phyloP scores from a whole-genome alignment of 176 grass and related monocot genomes.

The Eleusine coracana region DNA sequence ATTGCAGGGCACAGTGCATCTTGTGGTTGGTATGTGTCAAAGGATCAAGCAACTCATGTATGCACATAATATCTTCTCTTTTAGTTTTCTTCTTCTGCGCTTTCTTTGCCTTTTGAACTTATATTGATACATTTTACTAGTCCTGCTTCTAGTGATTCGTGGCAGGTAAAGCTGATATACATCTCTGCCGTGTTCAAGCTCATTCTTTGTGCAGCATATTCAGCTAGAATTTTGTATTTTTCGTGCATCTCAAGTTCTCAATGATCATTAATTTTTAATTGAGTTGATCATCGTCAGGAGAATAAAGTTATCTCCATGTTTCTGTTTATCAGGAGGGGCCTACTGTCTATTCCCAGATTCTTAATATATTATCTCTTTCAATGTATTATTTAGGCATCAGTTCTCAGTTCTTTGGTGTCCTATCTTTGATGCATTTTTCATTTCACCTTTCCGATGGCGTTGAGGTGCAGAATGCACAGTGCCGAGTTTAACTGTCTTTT shows the following conservation, averaged over 20 bases:
- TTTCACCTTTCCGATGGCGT: background rate
- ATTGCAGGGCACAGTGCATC: slow-evolving; percentile 52
- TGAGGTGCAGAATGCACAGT: background rate
- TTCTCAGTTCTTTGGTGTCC: too few species aligned
- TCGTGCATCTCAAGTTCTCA: background rate
- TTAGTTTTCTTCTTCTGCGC: background rate
- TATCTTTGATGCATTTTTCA: background rate
- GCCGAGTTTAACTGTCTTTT: slow-evolving; percentile 44
- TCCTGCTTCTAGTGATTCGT: slow-evolving; percentile 69
- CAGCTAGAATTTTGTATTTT: background rate
- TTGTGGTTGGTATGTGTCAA: slow-evolving; percentile 61
- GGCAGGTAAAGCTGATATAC: slow-evolving; percentile 47
- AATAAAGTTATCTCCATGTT: slow-evolving; percentile 37
- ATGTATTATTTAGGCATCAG: background rate
- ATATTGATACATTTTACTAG: slow-evolving; percentile 32
- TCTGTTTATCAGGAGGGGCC: slow-evolving; percentile 48
- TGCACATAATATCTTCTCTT: background rate
- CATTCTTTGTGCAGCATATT: background rate
- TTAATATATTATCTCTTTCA: background rate
- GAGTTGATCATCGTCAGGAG: background rate
- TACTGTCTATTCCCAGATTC: slow-evolving; percentile 2
- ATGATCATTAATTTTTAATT: background rate
- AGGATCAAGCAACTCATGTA: slow-evolving; percentile 46
- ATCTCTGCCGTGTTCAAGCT: slow-evolving; percentile 46
- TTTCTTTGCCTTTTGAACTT: slow-evolving; percentile 45